These are phyloP conservation scores for Blastobotrys malaysiensis DNA, from an alignment of 1,139 yeast species.

Conservation along the genomic window DNA sequence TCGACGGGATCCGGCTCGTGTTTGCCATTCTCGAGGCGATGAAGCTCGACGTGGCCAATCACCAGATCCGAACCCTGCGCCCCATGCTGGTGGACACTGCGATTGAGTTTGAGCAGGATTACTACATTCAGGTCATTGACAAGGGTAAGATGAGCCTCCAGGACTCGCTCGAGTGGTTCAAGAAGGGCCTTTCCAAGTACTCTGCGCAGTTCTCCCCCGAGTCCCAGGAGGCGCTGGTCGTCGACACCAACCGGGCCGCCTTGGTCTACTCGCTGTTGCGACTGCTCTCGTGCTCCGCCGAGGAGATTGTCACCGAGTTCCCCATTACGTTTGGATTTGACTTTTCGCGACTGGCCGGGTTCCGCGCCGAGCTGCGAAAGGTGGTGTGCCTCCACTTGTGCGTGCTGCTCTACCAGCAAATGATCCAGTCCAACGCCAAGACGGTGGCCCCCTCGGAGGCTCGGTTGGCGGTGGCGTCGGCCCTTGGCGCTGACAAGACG, in stretches of 20 bases:
- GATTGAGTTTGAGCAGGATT: constrained; percentile 86
- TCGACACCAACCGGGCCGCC: constrained; percentile 22
- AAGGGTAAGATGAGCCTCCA: constrained; percentile 62
- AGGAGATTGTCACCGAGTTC: constrained; percentile 62
- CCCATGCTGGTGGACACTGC: constrained; percentile 86
- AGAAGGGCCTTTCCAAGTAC: constrained; percentile 22
- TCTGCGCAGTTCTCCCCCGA: constrained; percentile 11
- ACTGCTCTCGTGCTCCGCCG: constrained; percentile 67
- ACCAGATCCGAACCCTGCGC: constrained; percentile 79
- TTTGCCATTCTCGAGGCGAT: constrained; percentile 90
- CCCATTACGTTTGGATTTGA: constrained; percentile 87
- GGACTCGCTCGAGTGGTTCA: constrained; percentile 70
- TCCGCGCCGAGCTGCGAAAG: constrained; percentile 83
- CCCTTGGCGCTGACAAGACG: constrained; percentile 16
- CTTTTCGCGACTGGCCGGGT: constrained; percentile 67
- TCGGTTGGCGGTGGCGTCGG: constrained; percentile 2
- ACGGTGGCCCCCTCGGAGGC: constrained; percentile 17
- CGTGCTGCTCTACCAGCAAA: constrained; percentile 64
- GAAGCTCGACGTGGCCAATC: constrained; percentile 94
- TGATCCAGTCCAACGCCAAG: constrained; percentile 41
- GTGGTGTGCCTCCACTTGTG: constrained; percentile 76
- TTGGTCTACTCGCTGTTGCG: constrained; percentile 51
- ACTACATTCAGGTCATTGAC: constrained; percentile 64
- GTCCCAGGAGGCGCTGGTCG: constrained; percentile 12
- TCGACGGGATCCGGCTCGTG: constrained; percentile 71